Conservation (phyloP, 805 yeast species). For the Lipomyces spencermartinsiae region DNA sequence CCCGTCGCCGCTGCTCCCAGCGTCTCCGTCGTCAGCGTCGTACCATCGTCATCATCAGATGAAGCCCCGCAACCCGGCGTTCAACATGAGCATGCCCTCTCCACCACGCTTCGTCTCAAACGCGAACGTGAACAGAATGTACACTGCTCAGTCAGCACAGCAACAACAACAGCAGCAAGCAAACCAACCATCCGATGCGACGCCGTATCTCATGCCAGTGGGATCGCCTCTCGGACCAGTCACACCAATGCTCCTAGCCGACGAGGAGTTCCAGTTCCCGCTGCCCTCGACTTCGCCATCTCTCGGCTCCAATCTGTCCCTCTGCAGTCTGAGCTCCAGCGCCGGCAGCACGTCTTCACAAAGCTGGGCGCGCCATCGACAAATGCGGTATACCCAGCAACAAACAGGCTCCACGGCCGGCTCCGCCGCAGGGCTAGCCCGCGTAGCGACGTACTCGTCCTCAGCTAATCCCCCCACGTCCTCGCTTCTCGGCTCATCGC, state of each 20-base stretch:
- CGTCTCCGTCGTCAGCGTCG: constrained; percentile 10
- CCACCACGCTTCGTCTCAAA: constrained; percentile 21
- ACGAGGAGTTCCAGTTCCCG: constrained; percentile 35
- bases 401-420: neutral
- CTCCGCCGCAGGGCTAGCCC: neutral
- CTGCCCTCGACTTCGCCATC: neutral
- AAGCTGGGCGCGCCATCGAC: neutral
- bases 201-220: constrained; percentile 33
- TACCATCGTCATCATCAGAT: constrained; percentile 20
- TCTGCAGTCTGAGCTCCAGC: neutral
- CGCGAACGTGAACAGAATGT: constrained; percentile 11
- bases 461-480: neutral
- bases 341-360: neutral
- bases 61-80: constrained; percentile 22
- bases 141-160: neutral
- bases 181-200: constrained; percentile 13
- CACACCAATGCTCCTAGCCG: constrained; percentile 37
- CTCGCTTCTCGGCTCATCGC: neutral
- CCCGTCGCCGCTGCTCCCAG: constrained; percentile 22
- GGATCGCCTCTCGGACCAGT: constrained; percentile 37
- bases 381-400: neutral
- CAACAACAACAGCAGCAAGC: neutral
- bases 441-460: neutral
- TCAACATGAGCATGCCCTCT: constrained; percentile 28
- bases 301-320: neutral